Conservation (phyloP, 306 rosid species). For the Oemleria cerasiformis region DNA sequence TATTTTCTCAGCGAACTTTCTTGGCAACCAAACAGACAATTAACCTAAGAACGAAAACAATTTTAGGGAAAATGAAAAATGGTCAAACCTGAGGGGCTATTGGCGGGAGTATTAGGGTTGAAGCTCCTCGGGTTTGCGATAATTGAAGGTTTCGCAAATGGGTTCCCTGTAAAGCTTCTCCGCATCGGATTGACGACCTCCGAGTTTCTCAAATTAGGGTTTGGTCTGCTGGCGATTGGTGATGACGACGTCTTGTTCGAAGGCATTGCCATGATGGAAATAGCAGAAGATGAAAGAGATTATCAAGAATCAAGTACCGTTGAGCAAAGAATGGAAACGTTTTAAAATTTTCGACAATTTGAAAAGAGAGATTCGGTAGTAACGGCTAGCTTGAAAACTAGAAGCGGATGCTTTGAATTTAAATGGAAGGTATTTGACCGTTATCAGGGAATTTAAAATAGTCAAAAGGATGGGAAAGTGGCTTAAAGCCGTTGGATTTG, state of each 20-base stretch:
- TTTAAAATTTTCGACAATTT: conserved; percentile 6
- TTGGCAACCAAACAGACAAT: conserved; percentile 28
- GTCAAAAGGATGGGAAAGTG: neutral
- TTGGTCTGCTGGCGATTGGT: conserved; percentile 30
- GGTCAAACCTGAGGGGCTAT: no score
- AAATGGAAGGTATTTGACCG: conserved; percentile 24
- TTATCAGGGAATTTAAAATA: conserved; percentile 13
- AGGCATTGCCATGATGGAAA: conserved; percentile 38
- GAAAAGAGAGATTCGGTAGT: conserved; percentile 26
- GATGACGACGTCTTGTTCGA: conserved; percentile 51
- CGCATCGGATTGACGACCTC: conserved; percentile 53
- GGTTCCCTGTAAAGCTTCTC: conserved; percentile 73
- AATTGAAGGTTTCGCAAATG: conserved; percentile 59
- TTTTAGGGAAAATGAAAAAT: neutral
- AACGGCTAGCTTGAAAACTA: conserved; percentile 51
- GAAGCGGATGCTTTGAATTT: conserved; percentile 16
- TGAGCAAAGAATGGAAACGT: neutral
- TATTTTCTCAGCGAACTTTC: conserved; percentile 11
- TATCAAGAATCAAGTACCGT: neutral
- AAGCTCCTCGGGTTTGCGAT: conserved; percentile 38
- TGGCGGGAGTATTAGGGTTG: no score
- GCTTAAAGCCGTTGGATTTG: conserved; percentile 44
- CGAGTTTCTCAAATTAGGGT: conserved; percentile 57
- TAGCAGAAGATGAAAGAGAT: neutral
- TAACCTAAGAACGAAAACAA: neutral